phyloP scores from a whole-genome alignment of 805 yeast genomes.

The Candida ovalis region DNA sequence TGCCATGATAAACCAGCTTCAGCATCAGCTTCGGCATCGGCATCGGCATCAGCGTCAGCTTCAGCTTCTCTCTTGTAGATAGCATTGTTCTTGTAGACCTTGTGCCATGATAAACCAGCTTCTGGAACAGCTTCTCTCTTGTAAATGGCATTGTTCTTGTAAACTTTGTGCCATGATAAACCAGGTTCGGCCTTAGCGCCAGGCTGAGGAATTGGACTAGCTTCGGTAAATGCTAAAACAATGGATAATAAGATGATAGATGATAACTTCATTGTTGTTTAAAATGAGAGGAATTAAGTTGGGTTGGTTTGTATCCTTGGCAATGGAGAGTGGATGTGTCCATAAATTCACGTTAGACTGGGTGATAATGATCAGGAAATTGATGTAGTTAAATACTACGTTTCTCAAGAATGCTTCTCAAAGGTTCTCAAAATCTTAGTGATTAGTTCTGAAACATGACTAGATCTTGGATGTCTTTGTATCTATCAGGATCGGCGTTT shows the following conservation, averaged over 20 bases:
- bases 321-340: too few species aligned
- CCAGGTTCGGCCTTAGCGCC: slow-evolving; percentile 10
- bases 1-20: slow-evolving; percentile 10
- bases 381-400: too few species aligned
- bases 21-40: slow-evolving; percentile 17
- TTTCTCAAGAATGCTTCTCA: too few species aligned
- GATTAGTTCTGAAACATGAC: too few species aligned
- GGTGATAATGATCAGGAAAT: too few species aligned
- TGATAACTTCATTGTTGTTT: slow-evolving; percentile 16
- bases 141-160: slow-evolving; percentile 8
- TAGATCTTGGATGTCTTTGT: too few species aligned
- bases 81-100: slow-evolving; percentile 9
- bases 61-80: slow-evolving; percentile 29
- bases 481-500: too few species aligned
- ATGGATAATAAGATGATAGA: slow-evolving; percentile 9
- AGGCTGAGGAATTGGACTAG: slow-evolving; percentile 17
- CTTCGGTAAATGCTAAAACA: slow-evolving; percentile 5
- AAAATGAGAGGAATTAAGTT: neutral
- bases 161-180: slow-evolving; percentile 6
- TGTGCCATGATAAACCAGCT: slow-evolving; percentile 8
- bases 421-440: too few species aligned
- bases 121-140: slow-evolving; percentile 17
- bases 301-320: neutral
- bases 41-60: slow-evolving; percentile 25
- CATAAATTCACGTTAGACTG: too few species aligned